phyloP scores from a whole-genome alignment of 116 monocot species.

The Zostera marina region DNA sequence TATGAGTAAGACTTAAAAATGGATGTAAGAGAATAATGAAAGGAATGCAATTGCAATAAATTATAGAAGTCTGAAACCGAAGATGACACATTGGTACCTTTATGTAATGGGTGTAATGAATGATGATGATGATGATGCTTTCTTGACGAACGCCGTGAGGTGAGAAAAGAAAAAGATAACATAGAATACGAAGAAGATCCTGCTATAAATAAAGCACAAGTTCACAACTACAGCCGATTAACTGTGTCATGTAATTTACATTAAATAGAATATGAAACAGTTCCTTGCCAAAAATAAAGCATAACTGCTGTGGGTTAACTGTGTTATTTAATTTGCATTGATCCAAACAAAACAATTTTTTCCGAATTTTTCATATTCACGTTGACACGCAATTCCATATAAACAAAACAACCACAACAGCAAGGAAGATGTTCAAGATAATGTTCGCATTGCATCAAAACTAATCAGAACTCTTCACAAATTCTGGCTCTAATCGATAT shows the following conservation, averaged over 20 bases:
- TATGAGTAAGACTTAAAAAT: too few relatives aligned
- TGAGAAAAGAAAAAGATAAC: conserved; percentile 6
- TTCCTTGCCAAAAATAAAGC: conserved; percentile 8
- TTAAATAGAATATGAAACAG: conserved; percentile 8
- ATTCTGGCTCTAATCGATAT: too few relatives aligned
- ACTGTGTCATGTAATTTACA: not conserved
- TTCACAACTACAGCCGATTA: not conserved
- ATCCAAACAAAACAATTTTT: too few relatives aligned
- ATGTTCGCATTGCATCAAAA: too few relatives aligned
- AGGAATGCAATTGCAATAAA: not conserved
- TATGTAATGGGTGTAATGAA: not conserved
- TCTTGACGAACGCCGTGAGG: not conserved
- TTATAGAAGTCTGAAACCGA: not conserved
- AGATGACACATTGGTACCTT: not conserved
- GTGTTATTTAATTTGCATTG: not conserved
- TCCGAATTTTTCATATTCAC: not conserved
- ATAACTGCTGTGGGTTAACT: not conserved
- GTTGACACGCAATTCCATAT: too few relatives aligned
- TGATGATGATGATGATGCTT: conserved; percentile 6
- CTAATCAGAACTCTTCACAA: too few relatives aligned
- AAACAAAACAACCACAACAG: too few relatives aligned
- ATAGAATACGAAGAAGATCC: conserved; percentile 13
- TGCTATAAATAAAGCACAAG: not conserved
- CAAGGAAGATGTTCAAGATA: too few relatives aligned
- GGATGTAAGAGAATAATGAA: too few relatives aligned